phyloP scores from a whole-genome alignment of 2,329 filamentous ascomycete genomes.

The Penicillium sp. region DNA sequence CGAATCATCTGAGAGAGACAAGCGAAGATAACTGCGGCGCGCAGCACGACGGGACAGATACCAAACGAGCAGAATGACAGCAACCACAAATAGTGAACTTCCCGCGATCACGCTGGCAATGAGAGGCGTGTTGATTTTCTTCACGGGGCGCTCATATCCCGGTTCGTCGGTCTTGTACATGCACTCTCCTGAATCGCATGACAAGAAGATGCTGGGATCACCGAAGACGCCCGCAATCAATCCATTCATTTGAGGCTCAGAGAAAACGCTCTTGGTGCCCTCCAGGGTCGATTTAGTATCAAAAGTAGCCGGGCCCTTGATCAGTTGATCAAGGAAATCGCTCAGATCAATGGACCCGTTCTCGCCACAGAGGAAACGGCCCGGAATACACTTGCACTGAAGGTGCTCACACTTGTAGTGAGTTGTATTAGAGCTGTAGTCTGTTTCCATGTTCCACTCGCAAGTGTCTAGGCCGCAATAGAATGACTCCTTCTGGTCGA shows the following conservation, averaged over 20 bases:
- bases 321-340: conserved; percentile 78
- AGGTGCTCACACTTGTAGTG: conserved; percentile 82
- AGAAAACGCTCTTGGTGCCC: conserved; percentile 69
- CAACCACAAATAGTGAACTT: conserved; percentile 83
- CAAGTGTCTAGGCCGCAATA: conserved; percentile 89
- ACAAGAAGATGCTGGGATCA: conserved; percentile 80
- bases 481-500: conserved; percentile 90
- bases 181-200: conserved; percentile 85
- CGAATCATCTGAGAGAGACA: conserved; percentile 78
- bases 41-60: conserved; percentile 75
- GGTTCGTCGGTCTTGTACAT: conserved; percentile 89
- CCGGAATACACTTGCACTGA: conserved; percentile 81
- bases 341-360: conserved; percentile 86
- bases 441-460: conserved; percentile 66
- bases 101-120: conserved; percentile 91
- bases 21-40: conserved; percentile 62
- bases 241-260: conserved; percentile 88
- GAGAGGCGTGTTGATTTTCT: conserved; percentile 93
- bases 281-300: conserved; percentile 62
- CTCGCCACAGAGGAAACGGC: conserved; percentile 90
- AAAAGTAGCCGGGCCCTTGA: conserved; percentile 85
- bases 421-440: conserved; percentile 72
- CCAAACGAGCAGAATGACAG: conserved; percentile 78
- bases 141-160: conserved; percentile 82
- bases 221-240: conserved; percentile 87